Evolutionary conservation across 805 yeast species (phyloP).

Genomic region (Lipomyces spencermartinsiae): DNA sequence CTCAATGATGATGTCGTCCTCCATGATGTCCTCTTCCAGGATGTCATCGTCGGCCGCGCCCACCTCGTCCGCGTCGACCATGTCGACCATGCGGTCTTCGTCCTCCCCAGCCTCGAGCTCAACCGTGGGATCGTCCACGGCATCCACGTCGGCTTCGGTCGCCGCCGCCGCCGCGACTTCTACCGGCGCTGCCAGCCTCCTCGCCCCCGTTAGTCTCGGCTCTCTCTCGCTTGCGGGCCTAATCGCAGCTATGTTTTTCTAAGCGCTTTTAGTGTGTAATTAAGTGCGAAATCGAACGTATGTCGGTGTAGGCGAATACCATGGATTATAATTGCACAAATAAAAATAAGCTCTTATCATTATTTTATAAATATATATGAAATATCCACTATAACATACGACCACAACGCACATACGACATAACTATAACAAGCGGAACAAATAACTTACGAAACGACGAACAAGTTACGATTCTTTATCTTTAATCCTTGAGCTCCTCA

Average conservation of each 20-base stretch:
- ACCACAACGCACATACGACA: neutral
- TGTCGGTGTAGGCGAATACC: neutral
- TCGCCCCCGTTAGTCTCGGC: conserved; percentile 8
- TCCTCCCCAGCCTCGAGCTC: conserved; percentile 5
- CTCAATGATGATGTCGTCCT: neutral
- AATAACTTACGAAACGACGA: neutral
- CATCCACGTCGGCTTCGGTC: conserved; percentile 9
- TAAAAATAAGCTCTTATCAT: neutral
- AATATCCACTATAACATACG: conserved; percentile 1
- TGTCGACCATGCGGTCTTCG: conserved; percentile 1
- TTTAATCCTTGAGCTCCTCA: conserved; percentile 31
- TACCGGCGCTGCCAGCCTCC: conserved; percentile 12
- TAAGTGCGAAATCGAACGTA: neutral
- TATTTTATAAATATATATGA: neutral
- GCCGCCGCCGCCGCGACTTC: conserved; percentile 17
- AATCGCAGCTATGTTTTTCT: conserved; percentile 5
- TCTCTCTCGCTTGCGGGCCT: conserved; percentile 11
- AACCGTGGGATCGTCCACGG: conserved; percentile 5
- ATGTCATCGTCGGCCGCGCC: neutral
- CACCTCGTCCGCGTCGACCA: neutral
- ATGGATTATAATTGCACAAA: neutral
- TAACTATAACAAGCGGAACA: neutral
- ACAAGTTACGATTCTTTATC: neutral
- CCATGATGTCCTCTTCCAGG: conserved; percentile 13
- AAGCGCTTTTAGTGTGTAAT: neutral